Evolutionary conservation across 1,139 yeast species (phyloP).

Genomic region (Sugiyamaella japonica): DNA sequence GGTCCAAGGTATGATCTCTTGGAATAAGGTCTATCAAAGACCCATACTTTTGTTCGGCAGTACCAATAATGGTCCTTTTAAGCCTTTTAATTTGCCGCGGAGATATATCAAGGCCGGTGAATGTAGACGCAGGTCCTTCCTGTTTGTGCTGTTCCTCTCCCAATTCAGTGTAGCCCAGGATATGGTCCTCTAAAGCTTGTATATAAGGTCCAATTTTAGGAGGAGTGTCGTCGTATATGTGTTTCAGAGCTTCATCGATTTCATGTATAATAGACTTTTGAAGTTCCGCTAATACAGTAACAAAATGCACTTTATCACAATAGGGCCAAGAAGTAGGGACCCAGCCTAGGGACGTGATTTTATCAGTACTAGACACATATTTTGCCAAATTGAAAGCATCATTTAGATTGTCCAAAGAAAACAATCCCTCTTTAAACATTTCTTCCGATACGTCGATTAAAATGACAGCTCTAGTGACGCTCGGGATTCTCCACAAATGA

Average conservation of each 20-base stretch:
- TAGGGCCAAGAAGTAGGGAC: conserved; percentile 51
- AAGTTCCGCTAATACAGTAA: conserved; percentile 48
- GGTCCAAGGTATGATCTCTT: conserved; percentile 58
- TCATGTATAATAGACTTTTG: conserved; percentile 52
- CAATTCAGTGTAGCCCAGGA: conserved; percentile 52
- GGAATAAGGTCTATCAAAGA: conserved; percentile 60
- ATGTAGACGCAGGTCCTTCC: conserved; percentile 38
- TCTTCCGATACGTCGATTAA: conserved; percentile 48
- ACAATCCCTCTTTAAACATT: conserved; percentile 60
- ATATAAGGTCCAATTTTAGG: conserved; percentile 65
- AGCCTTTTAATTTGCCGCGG: conserved; percentile 53
- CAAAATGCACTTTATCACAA: conserved; percentile 56
- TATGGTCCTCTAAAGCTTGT: conserved; percentile 51
- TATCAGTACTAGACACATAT: conserved; percentile 41
- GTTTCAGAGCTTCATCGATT: conserved; percentile 48
- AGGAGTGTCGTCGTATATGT: conserved; percentile 52
- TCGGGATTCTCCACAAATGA: conserved; percentile 61
- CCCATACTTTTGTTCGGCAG: conserved; percentile 62
- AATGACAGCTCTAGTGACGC: conserved; percentile 53
- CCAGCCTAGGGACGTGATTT: conserved; percentile 39
- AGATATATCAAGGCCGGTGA: conserved; percentile 36
- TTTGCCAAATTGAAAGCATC: conserved; percentile 48
- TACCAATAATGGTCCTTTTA: conserved; percentile 50
- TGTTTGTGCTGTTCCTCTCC: background rate
- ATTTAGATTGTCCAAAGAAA: conserved; percentile 58